Evolutionary conservation across 768 basidiomycete species (phyloP).

Genomic region (Mycena latifolia): DNA sequence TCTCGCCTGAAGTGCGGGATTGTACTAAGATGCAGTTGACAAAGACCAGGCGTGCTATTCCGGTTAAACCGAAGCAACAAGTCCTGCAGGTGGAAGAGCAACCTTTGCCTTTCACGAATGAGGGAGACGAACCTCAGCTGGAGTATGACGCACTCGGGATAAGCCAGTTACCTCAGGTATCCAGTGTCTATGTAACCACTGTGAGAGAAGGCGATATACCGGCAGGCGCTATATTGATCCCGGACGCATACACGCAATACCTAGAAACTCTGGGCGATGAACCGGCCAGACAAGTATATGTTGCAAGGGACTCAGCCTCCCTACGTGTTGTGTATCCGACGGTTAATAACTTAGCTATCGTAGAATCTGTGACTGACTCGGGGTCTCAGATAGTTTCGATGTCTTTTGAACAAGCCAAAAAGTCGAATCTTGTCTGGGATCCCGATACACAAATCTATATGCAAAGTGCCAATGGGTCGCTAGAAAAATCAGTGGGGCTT

Average conservation of each 20-base stretch:
- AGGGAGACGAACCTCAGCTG: no score
- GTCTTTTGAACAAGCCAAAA: conserved; percentile 26
- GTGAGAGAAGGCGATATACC: neutral
- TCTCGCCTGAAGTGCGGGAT: no score
- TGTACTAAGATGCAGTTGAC: no score
- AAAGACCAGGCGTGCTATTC: no score
- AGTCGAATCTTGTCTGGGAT: conserved; percentile 31
- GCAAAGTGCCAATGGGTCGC: conserved; percentile 22
- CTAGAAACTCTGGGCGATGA: neutral
- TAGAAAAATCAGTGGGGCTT: conserved; percentile 41
- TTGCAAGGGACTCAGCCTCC: neutral
- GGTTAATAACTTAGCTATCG: neutral
- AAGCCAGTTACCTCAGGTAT: no score
- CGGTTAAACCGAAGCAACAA: no score
- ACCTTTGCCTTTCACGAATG: neutral
- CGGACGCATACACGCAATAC: neutral
- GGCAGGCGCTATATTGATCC: neutral
- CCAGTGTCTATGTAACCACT: no score
- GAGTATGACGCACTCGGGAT: no score
- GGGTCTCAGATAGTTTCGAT: conserved; percentile 47
- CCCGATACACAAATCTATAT: conserved; percentile 39
- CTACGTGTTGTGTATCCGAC: neutral
- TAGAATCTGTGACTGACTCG: conserved; percentile 40
- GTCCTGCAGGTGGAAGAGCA: no score
- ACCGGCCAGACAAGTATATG: neutral